Conservation (phyloP, 495 filamentous ascomycete genomes). For the Glonium stellatum region DNA sequence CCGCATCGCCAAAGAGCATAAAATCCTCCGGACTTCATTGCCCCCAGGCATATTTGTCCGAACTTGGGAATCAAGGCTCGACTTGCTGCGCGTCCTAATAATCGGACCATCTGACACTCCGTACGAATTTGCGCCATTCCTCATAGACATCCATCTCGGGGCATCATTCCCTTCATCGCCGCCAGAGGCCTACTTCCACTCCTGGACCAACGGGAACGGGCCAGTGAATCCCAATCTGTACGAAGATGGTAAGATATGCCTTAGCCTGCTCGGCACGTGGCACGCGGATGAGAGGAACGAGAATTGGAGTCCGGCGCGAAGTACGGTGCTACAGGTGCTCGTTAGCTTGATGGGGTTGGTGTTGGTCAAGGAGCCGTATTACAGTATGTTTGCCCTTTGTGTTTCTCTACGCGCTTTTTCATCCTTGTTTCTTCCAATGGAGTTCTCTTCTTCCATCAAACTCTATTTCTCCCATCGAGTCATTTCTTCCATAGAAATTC, state of each 20-base stretch:
- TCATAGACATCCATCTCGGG: slow-evolving; percentile 51
- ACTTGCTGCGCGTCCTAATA: slow-evolving; percentile 53
- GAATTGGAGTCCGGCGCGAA: slow-evolving; percentile 45
- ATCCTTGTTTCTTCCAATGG: not conserved
- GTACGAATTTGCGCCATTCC: slow-evolving; percentile 55
- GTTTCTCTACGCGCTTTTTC: not conserved
- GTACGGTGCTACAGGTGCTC: slow-evolving; percentile 52
- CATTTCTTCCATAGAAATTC: too few relatives aligned
- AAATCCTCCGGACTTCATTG: slow-evolving; percentile 49
- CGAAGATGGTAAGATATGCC: slow-evolving; percentile 55
- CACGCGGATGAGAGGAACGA: slow-evolving; percentile 46
- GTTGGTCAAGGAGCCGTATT: slow-evolving; percentile 53
- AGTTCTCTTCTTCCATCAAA: too few relatives aligned
- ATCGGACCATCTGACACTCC: slow-evolving; percentile 54
- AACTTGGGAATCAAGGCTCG: slow-evolving; percentile 52
- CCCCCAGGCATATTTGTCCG: slow-evolving; percentile 52
- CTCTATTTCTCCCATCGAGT: too few relatives aligned
- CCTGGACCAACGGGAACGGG: slow-evolving; percentile 46
- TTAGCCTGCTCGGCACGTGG: slow-evolving; percentile 57
- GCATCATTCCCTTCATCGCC: slow-evolving; percentile 43
- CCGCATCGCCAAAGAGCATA: slow-evolving; percentile 49
- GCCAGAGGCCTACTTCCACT: slow-evolving; percentile 50
- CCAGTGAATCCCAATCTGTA: slow-evolving; percentile 58
- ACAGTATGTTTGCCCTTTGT: slow-evolving; percentile 42
- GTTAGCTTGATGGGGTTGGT: slow-evolving; percentile 56